These are phyloP conservation scores for Pyrenula aspistea DNA, from an alignment of 495 filamentous ascomycete species.

Conservation along the genomic window DNA sequence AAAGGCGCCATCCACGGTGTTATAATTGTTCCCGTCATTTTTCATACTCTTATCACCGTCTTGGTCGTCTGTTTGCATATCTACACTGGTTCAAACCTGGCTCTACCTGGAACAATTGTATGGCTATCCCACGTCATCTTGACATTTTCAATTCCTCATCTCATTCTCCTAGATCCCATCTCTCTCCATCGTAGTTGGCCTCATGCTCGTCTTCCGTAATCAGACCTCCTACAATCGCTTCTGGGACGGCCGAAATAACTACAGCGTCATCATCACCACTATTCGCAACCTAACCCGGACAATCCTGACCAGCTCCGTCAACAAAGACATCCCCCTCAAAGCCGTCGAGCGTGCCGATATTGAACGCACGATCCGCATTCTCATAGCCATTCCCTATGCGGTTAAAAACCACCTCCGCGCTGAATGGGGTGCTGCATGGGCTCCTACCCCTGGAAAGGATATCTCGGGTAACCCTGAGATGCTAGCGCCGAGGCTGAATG, in stretches of 20 bases:
- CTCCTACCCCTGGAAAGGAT: conserved; percentile 26
- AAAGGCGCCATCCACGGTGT: conserved; percentile 63
- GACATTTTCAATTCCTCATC: neutral
- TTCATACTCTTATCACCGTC: conserved; percentile 53
- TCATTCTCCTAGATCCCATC: conserved; percentile 43
- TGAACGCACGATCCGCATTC: conserved; percentile 43
- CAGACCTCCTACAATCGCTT: conserved; percentile 60
- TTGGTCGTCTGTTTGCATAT: conserved; percentile 52
- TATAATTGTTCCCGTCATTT: conserved; percentile 49
- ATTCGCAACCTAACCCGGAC: conserved; percentile 52
- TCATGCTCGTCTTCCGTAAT: conserved; percentile 75
- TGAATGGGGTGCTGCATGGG: conserved; percentile 52
- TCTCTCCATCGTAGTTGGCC: conserved; percentile 67
- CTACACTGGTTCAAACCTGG: conserved; percentile 39
- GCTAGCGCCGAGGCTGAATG: conserved; percentile 35
- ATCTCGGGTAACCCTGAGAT: conserved; percentile 17
- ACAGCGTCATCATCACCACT: conserved; percentile 44
- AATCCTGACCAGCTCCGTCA: conserved; percentile 36
- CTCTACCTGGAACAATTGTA: conserved; percentile 54
- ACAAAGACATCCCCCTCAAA: conserved; percentile 11
- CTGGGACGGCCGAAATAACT: conserved; percentile 54
- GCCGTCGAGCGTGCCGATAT: conserved; percentile 45
- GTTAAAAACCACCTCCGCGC: conserved; percentile 66
- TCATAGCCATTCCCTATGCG: conserved; percentile 63
- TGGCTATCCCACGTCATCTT: conserved; percentile 6